phyloP scores from a whole-genome alignment of 1,284 basidiomycete genomes.

The Abortiporus biennis region DNA sequence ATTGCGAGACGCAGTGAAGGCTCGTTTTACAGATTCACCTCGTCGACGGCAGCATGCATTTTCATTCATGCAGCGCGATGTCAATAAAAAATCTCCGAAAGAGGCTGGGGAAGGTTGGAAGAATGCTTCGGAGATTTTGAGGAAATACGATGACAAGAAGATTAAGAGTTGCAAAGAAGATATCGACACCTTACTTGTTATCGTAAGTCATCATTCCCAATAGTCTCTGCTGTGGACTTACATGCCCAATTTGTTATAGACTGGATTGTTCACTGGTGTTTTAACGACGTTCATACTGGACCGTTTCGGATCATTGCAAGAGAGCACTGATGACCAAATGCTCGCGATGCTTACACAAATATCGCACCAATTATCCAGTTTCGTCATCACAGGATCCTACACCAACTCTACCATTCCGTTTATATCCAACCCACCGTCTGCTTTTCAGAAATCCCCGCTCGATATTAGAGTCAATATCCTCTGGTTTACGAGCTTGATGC shows the following conservation, averaged over 20 bases:
- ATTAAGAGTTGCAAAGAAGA: conserved; percentile 9
- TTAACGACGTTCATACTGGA: conserved; percentile 8
- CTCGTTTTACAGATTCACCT: too few species aligned
- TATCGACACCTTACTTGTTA: conserved; percentile 9
- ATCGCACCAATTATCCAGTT: too few species aligned
- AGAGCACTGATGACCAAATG: neutral
- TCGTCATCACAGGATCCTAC: neutral
- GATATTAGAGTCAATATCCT: conserved; percentile 8
- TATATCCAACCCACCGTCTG: neutral
- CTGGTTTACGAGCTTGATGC: conserved; percentile 7
- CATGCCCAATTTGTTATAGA: neutral
- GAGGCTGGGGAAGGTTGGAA: conserved; percentile 2
- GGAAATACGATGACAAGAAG: conserved; percentile 5
- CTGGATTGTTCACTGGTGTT: conserved; percentile 9
- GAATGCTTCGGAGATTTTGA: neutral
- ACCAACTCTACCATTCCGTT: neutral
- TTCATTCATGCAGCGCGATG: too few species aligned
- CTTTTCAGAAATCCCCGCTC: neutral
- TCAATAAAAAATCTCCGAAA: too few species aligned
- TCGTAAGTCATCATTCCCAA: conserved; percentile 4
- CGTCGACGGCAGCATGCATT: too few species aligned
- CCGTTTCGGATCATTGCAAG: neutral
- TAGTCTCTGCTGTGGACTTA: neutral
- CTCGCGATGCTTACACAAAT: neutral
- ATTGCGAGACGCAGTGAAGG: too few species aligned